A percentile compares a stretch with the other conserved stretches of the same genome.
Conservation (phyloP, 331 rosid species). For the Telfairia occidentalis region DNA sequence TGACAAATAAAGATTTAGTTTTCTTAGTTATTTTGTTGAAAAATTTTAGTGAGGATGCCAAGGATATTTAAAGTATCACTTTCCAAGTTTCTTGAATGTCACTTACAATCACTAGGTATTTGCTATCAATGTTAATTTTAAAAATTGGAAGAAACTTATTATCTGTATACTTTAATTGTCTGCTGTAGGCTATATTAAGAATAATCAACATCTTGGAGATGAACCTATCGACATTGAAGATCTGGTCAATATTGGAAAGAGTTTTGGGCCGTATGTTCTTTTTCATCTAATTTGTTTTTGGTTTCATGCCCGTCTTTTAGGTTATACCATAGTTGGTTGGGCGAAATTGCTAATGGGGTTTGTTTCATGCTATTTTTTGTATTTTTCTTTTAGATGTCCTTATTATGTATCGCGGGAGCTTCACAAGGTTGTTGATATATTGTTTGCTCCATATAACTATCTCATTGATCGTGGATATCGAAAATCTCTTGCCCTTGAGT, state of each 20-base stretch:
- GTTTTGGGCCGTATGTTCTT: constrained; percentile 74
- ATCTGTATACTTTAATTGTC: constrained; percentile 18
- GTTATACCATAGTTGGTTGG: constrained; percentile 12
- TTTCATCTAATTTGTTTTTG: background rate
- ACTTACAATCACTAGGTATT: background rate
- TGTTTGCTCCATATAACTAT: constrained; percentile 93
- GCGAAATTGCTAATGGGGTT: constrained; percentile 18
- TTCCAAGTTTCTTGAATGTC: background rate
- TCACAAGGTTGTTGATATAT: constrained; percentile 68
- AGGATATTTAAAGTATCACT: background rate
- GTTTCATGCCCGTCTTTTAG: background rate
- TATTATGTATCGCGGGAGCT: constrained; percentile 81
- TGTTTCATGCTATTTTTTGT: constrained; percentile 19
- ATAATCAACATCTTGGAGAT: constrained; percentile 75
- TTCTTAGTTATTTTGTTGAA: background rate
- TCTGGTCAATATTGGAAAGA: constrained; percentile 71
- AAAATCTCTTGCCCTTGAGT: constrained; percentile 35
- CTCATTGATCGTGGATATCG: constrained; percentile 68
- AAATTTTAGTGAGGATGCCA: background rate
- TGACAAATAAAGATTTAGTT: background rate
- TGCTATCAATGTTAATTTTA: background rate
- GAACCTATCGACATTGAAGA: constrained; percentile 94
- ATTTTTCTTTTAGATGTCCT: constrained; percentile 62
- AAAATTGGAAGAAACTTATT: constrained; percentile 13
- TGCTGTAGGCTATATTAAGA: constrained; percentile 53